Evolutionary conservation across 129 eudicot species (phyloP), one percentile per base, ranked within the genome.

Genomic region (Flaveria ramosissima): DNA sequence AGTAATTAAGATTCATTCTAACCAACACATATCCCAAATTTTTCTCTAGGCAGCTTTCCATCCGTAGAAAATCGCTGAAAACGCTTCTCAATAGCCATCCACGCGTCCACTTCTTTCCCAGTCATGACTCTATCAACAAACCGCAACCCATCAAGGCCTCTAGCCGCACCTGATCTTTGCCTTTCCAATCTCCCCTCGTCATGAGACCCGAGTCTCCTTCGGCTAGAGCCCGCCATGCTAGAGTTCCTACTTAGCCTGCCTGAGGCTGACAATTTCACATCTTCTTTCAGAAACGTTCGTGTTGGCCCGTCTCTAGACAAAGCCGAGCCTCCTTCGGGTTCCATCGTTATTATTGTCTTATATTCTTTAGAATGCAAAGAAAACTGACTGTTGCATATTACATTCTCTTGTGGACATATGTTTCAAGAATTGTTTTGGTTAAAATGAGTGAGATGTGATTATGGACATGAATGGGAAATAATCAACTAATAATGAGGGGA

Each of bases 11-110:
- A 53, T 16, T 14, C 21, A 45, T 47, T 47, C 83, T 66, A 66
- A 95, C 99, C 99, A 82, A 95, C 76, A 81, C 96, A 90, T 47
- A 81, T 81, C 47, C 99, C 97, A 72, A 95, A 95, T 60, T 95
- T 91, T 32, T 95, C 97, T 77, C 85, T 88, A 32, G 68, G 68
- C 19, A 95, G 89, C 85, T 59, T 91, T 9, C 90, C 99, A 62
- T 86, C 70, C 0, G 74, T 46, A 1, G 88, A 79, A 74, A 83
- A 74, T 60, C 84, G 88, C 55, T 85, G 39, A 68, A 95, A 95
- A 11, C 97, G 96, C 66, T 81, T 89, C 81, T 95, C 96, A 26
- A 88, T 83, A 48, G 86, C 87, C 80, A 57, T 88, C 99, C 97
- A 95, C 0, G 88, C 88, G 68, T 92, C 96, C 59, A 65, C 94